Conservation (phyloP, 257 asterid species). For the Lantana camara region DNA sequence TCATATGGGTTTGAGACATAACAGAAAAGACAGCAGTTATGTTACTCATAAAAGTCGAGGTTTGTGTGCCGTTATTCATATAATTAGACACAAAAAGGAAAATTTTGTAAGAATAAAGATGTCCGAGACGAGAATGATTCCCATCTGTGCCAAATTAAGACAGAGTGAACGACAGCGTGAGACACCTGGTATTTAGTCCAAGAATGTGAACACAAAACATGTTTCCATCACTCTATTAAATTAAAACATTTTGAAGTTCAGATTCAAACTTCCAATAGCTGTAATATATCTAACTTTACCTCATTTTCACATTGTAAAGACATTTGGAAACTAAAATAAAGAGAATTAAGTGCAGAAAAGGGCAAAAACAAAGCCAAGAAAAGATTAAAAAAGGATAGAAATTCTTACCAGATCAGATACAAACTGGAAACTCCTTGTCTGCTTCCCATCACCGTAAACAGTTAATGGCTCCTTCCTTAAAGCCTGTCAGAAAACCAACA, state of each 20-base stretch:
- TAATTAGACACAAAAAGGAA: background rate
- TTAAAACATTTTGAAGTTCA: conserved; percentile 5
- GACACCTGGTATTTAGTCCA: conserved; percentile 9
- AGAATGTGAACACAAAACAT: conserved; percentile 10
- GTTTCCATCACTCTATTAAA: background rate
- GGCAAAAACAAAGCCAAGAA: background rate
- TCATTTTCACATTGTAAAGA: too few relatives aligned
- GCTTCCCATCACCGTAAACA: conserved; percentile 97
- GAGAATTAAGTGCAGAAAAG: background rate
- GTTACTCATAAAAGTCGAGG: background rate
- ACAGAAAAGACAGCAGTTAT: background rate
- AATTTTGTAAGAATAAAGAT: background rate
- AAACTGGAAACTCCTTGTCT: conserved; percentile 92
- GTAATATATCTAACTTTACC: too few relatives aligned
- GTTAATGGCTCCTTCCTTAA: conserved; percentile 94
- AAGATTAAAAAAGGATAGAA: background rate
- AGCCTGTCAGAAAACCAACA: conserved; percentile 53
- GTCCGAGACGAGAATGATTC: background rate
- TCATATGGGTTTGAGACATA: too few relatives aligned
- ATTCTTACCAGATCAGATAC: conserved; percentile 91
- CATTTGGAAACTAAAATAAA: background rate
- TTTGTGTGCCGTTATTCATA: background rate
- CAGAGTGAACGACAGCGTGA: too few relatives aligned
- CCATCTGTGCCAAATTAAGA: background rate
- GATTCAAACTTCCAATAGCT: too few relatives aligned